phyloP scores from a whole-genome alignment of 495 filamentous ascomycete genomes.

The Cladorrhinum samala region DNA sequence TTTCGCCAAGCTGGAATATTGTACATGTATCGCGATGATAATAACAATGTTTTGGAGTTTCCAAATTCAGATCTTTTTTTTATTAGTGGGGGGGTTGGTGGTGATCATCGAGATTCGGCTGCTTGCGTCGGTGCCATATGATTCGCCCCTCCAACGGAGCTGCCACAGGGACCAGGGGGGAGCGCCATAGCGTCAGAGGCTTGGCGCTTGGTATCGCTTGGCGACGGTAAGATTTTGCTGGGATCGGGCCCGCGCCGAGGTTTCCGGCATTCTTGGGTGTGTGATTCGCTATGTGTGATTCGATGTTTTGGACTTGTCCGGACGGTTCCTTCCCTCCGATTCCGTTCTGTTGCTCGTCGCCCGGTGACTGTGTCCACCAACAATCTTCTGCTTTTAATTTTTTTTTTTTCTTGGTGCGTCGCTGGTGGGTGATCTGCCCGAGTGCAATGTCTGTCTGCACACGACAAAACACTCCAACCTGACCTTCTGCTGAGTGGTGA shows the following conservation, averaged over 20 bases:
- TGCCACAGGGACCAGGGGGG: background rate
- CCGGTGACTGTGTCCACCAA: background rate
- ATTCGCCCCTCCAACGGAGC: background rate
- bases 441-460: background rate
- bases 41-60: no score
- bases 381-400: background rate
- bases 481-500: background rate
- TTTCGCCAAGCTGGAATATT: no score
- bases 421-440: background rate
- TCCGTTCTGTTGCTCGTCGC: background rate
- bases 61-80: no score
- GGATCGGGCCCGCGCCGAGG: slow-evolving; percentile 2
- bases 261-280: slow-evolving; percentile 5
- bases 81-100: background rate
- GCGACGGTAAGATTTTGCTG: background rate
- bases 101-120: no score
- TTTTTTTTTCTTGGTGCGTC: background rate
- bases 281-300: background rate
- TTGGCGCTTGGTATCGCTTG: background rate
- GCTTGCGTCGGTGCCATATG: background rate
- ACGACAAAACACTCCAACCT: background rate
- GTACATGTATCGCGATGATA: no score
- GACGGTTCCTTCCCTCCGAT: background rate
- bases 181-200: background rate
- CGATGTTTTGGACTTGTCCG: background rate